These are phyloP conservation scores for Calonectria ilicicola DNA, from an alignment of 2,329 filamentous ascomycete genomes.

Conservation along the genomic window DNA sequence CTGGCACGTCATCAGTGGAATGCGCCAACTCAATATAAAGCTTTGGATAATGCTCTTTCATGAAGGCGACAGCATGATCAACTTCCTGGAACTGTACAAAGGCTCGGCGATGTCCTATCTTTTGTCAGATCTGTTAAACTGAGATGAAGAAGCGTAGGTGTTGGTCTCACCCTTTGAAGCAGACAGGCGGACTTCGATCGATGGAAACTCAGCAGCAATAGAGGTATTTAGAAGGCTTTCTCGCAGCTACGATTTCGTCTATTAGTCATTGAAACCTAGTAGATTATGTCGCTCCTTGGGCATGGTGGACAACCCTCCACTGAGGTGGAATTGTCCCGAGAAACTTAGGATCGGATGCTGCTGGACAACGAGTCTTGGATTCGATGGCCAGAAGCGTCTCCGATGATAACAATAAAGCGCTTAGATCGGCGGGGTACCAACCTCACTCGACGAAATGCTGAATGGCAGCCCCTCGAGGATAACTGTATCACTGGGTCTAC, in stretches of 20 bases:
- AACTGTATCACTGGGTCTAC: conserved; percentile 61
- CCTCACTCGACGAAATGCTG: conserved; percentile 63
- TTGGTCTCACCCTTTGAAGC: conserved; percentile 47
- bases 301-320: conserved; percentile 19
- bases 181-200: conserved; percentile 54
- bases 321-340: conserved; percentile 16
- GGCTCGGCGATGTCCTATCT: conserved; percentile 53
- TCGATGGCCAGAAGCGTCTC: conserved; percentile 19
- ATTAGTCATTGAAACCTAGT: conserved; percentile 43
- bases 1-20: conserved; percentile 53
- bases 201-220: conserved; percentile 49
- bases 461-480: conserved; percentile 67
- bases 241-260: conserved; percentile 47
- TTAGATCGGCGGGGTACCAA: conserved; percentile 51
- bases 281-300: conserved; percentile 25
- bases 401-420: conserved; percentile 16
- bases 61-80: conserved; percentile 54
- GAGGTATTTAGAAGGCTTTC: conserved; percentile 50
- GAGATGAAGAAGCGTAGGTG: neutral
- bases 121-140: conserved; percentile 26
- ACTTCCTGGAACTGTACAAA: conserved; percentile 57
- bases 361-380: conserved; percentile 22
- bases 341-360: neutral
- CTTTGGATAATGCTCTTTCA: conserved; percentile 57
- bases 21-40: conserved; percentile 51